Evolutionary conservation across 768 basidiomycete species (phyloP).

Genomic region (Suillus paluster): DNA sequence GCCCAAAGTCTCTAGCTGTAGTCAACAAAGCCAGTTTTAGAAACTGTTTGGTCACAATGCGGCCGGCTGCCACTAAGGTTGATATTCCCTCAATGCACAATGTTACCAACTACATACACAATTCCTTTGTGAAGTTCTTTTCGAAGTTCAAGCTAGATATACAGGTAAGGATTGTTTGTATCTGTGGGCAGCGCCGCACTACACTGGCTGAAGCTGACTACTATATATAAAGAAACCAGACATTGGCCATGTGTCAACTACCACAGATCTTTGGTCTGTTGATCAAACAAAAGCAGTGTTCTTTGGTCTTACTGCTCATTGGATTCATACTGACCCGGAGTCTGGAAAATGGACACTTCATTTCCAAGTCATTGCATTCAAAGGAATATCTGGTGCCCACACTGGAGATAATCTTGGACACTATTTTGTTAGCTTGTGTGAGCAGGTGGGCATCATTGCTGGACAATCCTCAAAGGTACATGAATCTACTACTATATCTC

Average conservation of each 20-base stretch:
- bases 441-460: conserved; percentile 30
- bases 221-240: too few species aligned
- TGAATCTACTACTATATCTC: conserved; percentile 1
- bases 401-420: conserved; percentile 30
- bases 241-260: conserved; percentile 16
- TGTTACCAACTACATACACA: too few species aligned
- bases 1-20: too few species aligned
- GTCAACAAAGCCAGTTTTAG: too few species aligned
- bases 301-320: conserved; percentile 23
- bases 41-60: too few species aligned
- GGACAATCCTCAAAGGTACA: conserved; percentile 26
- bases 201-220: too few species aligned
- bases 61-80: too few species aligned
- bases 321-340: conserved; percentile 28
- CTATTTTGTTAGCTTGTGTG: conserved; percentile 27
- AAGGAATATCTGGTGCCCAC: conserved; percentile 26
- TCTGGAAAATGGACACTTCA: conserved; percentile 11
- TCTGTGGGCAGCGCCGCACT: too few species aligned
- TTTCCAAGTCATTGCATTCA: conserved; percentile 27
- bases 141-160: too few species aligned
- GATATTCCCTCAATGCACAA: too few species aligned
- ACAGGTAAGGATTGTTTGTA: too few species aligned
- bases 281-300: conserved; percentile 25
- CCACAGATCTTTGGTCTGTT: conserved; percentile 21
- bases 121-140: too few species aligned